phyloP scores from a whole-genome alignment of 805 yeast genomes.

The Saccharomycopsis microspora region DNA sequence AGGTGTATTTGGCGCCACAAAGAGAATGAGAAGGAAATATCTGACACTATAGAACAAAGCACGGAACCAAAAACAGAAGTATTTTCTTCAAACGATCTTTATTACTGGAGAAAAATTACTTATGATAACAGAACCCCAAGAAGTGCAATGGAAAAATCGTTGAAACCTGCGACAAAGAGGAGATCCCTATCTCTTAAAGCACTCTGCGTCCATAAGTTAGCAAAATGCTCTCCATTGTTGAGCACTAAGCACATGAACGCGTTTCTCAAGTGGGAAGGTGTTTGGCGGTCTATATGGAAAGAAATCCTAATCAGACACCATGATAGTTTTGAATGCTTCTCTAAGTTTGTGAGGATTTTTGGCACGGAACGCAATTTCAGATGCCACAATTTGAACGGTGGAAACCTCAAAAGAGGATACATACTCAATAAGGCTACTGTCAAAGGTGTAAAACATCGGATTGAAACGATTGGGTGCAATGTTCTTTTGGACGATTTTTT shows the following conservation, averaged over 20 bases:
- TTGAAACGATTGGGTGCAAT: conserved; percentile 4
- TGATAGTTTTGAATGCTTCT: conserved; percentile 1
- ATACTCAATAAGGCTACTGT: neutral
- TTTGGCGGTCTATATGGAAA: neutral
- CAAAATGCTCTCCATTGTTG: neutral
- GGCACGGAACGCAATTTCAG: neutral
- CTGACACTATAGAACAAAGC: neutral
- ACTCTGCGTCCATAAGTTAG: neutral
- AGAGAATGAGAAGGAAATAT: too few species aligned
- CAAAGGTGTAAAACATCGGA: conserved; percentile 1
- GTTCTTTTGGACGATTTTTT: neutral
- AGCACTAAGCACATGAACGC: neutral
- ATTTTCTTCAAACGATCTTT: neutral
- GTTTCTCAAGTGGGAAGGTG: conserved; percentile 1
- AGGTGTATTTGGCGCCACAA: too few species aligned
- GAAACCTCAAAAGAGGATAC: neutral
- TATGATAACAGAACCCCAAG: neutral
- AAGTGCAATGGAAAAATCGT: neutral
- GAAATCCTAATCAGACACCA: neutral
- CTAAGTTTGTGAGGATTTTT: neutral
- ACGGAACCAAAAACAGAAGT: neutral
- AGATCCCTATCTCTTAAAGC: neutral
- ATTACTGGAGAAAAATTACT: neutral
- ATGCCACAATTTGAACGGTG: neutral
- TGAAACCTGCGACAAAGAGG: neutral